Percentiles rank a stretch among this genome's conserved stretches.
phyloP scores from a whole-genome alignment of 2,329 filamentous ascomycete species.

The Neoscytalidium dimidiatum region DNA sequence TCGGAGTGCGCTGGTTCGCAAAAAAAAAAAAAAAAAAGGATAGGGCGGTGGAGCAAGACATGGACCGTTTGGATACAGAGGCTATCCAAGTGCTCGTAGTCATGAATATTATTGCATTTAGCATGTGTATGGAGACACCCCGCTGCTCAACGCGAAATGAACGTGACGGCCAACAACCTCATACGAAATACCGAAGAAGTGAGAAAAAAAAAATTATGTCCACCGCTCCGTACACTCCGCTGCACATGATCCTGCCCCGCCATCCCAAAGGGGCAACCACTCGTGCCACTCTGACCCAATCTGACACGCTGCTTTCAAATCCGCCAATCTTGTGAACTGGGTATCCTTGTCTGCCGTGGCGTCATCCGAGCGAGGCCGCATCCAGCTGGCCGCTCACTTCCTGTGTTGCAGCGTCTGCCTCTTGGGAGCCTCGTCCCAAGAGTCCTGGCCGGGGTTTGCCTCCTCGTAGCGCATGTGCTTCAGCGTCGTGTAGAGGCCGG shows the following conservation, averaged over 20 bases:
- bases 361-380: not conserved
- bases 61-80: no score
- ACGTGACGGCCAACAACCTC: not conserved
- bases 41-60: no score
- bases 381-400: not conserved
- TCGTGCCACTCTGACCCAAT: not conserved
- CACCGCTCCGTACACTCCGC: not conserved
- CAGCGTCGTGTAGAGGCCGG: conserved; percentile 52
- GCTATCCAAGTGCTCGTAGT: no score
- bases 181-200: not conserved
- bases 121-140: no score
- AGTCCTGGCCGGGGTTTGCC: conserved; percentile 39
- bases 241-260: not conserved
- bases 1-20: not conserved
- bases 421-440: conserved; percentile 16
- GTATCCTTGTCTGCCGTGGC: not conserved
- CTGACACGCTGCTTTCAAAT: not conserved
- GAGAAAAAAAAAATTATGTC: not conserved
- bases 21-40: not conserved
- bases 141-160: not conserved
- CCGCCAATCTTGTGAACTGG: not conserved
- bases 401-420: not conserved
- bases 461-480: conserved; percentile 43
- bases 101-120: no score
- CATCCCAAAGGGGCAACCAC: not conserved